Evolutionary conservation across 1,284 basidiomycete genomes (phyloP).

Genomic region (Marasmius sp.): DNA sequence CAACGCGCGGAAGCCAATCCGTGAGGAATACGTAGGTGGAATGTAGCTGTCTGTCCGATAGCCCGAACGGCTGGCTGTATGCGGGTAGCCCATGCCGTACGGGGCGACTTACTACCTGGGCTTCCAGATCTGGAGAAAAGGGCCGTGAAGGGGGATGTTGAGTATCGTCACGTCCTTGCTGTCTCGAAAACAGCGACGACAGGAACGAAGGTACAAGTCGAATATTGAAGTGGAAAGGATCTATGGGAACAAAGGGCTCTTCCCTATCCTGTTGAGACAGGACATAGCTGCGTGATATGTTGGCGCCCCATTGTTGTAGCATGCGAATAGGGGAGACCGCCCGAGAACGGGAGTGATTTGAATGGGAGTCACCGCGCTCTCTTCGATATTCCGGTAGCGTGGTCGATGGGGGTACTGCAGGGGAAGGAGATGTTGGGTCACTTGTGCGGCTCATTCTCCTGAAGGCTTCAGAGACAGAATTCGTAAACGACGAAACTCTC

Average conservation of each 20-base stretch:
- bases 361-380: conserved; percentile 22
- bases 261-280: conserved; percentile 20
- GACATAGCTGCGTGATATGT: conserved; percentile 27
- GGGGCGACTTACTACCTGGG: conserved; percentile 9
- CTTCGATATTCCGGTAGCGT: conserved; percentile 12
- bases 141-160: conserved; percentile 4
- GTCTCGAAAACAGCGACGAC: conserved; percentile 14
- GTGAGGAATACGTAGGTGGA: conserved; percentile 32
- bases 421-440: conserved; percentile 5
- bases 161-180: conserved; percentile 9
- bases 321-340: conserved; percentile 42
- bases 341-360: conserved; percentile 36
- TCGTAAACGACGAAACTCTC: neutral
- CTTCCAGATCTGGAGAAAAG: conserved; percentile 18
- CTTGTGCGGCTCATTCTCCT: conserved; percentile 9
- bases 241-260: conserved; percentile 42
- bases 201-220: conserved; percentile 13
- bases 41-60: neutral
- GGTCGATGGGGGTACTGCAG: conserved; percentile 12
- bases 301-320: conserved; percentile 39
- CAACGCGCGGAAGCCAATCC: conserved; percentile 56
- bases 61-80: conserved; percentile 11
- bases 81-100: conserved; percentile 5
- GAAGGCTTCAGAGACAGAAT: conserved; percentile 19
- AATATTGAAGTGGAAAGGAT: conserved; percentile 38